These are phyloP conservation scores for Phytophthora pistaciae DNA, from an alignment of 352 stramenopile genomes.

Conservation along the genomic window DNA sequence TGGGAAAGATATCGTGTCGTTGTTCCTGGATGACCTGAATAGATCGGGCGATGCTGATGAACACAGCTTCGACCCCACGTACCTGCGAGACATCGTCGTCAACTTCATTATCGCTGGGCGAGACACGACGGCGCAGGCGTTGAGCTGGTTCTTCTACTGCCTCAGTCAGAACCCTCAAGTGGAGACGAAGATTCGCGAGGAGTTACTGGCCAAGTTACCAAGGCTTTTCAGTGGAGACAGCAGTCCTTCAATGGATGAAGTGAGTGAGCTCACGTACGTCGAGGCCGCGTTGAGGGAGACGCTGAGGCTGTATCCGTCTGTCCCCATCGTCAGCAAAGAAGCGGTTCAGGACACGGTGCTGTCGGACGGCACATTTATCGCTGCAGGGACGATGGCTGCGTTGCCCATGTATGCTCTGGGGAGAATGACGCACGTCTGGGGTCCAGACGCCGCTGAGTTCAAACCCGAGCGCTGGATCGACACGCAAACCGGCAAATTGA, in stretches of 20 bases:
- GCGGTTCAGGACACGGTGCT: constrained; percentile 34
- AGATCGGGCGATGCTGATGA: constrained; percentile 14
- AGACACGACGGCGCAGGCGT: constrained; percentile 77
- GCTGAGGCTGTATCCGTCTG: constrained; percentile 72
- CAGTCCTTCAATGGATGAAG: constrained; percentile 53
- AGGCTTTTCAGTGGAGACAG: constrained; percentile 22
- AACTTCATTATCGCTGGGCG: constrained; percentile 86
- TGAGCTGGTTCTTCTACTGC: constrained; percentile 81
- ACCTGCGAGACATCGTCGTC: constrained; percentile 78
- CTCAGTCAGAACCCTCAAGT: constrained; percentile 61
- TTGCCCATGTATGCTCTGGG: constrained; percentile 66
- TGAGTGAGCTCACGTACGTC: constrained; percentile 56
- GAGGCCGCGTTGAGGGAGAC: constrained; percentile 66
- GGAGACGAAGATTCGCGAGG: constrained; percentile 50
- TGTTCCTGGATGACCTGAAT: constrained; percentile 53
- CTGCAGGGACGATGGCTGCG: constrained; percentile 33
- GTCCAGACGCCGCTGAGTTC: constrained; percentile 59
- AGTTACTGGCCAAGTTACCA: constrained; percentile 47
- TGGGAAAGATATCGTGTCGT: constrained; percentile 51
- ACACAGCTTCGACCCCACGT: constrained; percentile 43
- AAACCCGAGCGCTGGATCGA: constrained; percentile 80
- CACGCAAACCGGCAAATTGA: constrained; percentile 34
- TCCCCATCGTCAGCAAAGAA: constrained; percentile 50
- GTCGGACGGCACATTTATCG: constrained; percentile 72
- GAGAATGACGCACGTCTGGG: constrained; percentile 70